These are phyloP conservation scores for Gentiana macrophylla DNA, from an alignment of 257 asterid species.

Conservation along the genomic window DNA sequence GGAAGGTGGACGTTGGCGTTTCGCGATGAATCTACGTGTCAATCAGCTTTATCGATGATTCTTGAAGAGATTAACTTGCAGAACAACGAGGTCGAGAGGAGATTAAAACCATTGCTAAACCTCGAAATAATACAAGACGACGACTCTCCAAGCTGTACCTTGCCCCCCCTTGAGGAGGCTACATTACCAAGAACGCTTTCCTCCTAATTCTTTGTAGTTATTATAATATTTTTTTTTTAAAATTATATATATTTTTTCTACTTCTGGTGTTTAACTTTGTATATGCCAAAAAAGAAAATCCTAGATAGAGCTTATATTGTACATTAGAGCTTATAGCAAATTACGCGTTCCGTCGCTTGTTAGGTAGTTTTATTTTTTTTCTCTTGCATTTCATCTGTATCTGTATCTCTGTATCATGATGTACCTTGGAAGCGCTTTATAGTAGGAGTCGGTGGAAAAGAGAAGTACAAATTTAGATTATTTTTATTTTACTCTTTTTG, in stretches of 20 bases:
- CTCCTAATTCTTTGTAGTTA: slow-evolving; percentile 10
- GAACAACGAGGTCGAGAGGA: slow-evolving; percentile 47
- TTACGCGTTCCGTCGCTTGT: neutral
- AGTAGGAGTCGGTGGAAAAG: no score
- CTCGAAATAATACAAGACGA: slow-evolving; percentile 16
- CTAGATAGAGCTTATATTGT: slow-evolving; percentile 5
- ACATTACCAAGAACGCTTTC: slow-evolving; percentile 22
- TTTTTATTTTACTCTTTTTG: no score
- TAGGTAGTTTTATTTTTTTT: no score
- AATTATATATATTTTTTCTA: no score
- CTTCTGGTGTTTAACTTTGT: neutral
- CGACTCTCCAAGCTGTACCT: slow-evolving; percentile 17
- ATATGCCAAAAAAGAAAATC: neutral
- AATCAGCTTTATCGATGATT: slow-evolving; percentile 56
- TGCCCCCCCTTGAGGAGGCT: slow-evolving; percentile 12
- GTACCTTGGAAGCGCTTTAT: no score
- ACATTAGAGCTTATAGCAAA: no score
- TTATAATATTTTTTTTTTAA: no score
- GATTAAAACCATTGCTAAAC: slow-evolving; percentile 50
- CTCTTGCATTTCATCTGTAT: no score
- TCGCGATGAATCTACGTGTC: slow-evolving; percentile 70
- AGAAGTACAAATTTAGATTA: no score
- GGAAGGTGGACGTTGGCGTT: slow-evolving; percentile 98
- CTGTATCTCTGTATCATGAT: no score
- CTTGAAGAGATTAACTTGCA: slow-evolving; percentile 55